Conservation (phyloP, 225 moss, liverwort and hornwort species). For the Marchantia paleacea region DNA sequence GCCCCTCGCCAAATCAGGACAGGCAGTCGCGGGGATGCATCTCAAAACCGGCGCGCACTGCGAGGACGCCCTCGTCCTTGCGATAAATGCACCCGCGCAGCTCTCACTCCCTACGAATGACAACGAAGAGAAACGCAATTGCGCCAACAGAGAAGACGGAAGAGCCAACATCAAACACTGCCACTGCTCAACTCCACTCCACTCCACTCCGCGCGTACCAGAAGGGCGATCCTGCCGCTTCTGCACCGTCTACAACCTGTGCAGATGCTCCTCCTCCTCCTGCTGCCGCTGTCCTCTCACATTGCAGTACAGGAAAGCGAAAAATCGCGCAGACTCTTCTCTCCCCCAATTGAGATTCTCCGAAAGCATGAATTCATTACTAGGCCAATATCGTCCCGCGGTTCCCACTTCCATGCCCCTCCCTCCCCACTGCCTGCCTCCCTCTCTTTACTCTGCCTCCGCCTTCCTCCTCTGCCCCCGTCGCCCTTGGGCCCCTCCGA, state of each 20-base stretch:
- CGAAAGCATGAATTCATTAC: neutral
- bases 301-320: neutral
- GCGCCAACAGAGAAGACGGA: conserved; percentile 18
- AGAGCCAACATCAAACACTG: conserved; percentile 26
- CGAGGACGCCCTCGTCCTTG: neutral
- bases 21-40: conserved; percentile 4
- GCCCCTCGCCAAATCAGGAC: neutral
- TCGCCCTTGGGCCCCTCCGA: neutral
- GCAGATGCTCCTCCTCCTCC: no score
- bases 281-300: conserved; percentile 3
- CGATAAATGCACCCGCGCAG: neutral
- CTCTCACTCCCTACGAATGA: neutral
- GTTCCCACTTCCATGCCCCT: conserved; percentile 1
- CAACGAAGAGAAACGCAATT: conserved; percentile 24
- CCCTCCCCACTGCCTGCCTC: neutral
- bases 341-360: neutral
- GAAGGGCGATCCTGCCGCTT: neutral
- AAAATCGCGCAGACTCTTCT: neutral
- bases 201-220: no score
- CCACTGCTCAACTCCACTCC: neutral
- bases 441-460: neutral
- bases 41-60: neutral
- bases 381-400: neutral
- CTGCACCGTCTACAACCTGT: no score
- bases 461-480: no score